Evolutionary conservation across 352 stramenopile species (phyloP).

Genomic region (Pythium monospermum): DNA sequence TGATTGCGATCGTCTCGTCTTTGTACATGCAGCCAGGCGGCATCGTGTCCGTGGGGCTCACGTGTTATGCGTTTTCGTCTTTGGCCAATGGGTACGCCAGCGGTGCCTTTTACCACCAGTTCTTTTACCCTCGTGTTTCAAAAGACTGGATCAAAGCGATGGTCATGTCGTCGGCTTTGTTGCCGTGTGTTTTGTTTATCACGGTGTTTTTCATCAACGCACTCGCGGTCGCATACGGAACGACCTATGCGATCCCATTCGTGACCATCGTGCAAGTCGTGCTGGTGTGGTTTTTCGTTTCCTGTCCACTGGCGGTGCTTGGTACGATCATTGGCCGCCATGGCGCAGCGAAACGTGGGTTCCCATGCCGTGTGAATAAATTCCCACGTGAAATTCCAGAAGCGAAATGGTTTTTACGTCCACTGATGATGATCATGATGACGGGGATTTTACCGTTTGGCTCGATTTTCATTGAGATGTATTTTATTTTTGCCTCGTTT

Average conservation of each 20-base stretch:
- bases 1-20: conserved; percentile 93
- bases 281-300: conserved; percentile 97
- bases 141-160: conserved; percentile 90
- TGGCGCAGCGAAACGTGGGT: conserved; percentile 81
- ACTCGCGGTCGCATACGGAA: conserved; percentile 74
- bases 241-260: conserved; percentile 83
- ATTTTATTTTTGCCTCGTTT: conserved; percentile 99
- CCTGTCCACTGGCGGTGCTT: conserved; percentile 93
- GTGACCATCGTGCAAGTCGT: conserved; percentile 89
- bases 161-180: conserved; percentile 69
- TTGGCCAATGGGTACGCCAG: conserved; percentile 87
- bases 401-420: conserved; percentile 75
- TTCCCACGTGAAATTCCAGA: conserved; percentile 89
- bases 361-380: conserved; percentile 94
- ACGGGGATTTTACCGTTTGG: conserved; percentile 98
- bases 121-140: conserved; percentile 89
- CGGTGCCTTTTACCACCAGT: conserved; percentile 87
- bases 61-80: conserved; percentile 93
- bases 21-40: conserved; percentile 97
- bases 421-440: conserved; percentile 89
- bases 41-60: conserved; percentile 93
- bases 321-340: conserved; percentile 97
- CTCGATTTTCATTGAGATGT: conserved; percentile 99
- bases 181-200: conserved; percentile 76
- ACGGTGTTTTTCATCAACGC: conserved; percentile 89